Conservation (phyloP, 805 yeast species). For the Metschnikowia vanudenii region DNA sequence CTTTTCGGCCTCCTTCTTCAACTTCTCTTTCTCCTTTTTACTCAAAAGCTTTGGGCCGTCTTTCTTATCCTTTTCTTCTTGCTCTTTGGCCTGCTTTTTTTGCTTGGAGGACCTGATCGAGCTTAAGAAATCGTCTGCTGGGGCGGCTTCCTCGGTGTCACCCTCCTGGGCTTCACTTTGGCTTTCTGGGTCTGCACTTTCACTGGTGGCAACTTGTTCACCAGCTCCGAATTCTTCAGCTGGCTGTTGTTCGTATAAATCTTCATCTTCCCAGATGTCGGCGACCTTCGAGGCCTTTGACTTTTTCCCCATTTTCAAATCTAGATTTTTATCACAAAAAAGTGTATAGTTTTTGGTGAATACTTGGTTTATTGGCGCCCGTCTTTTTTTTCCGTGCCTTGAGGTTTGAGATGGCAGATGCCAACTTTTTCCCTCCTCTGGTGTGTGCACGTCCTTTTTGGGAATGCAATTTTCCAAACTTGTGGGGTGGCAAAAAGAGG, state of each 20-base stretch:
- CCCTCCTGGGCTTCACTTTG: constrained; percentile 10
- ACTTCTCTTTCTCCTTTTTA: constrained; percentile 92
- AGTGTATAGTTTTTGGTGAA: no score
- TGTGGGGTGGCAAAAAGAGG: no score
- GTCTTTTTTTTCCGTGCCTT: neutral
- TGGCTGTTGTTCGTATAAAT: constrained; percentile 41
- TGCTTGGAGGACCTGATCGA: constrained; percentile 77
- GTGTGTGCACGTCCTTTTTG: constrained; percentile 6
- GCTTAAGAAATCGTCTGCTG: constrained; percentile 63
- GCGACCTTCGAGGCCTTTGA: constrained; percentile 65
- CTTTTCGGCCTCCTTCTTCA: constrained; percentile 90
- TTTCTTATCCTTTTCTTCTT: constrained; percentile 49
- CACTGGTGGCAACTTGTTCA: constrained; percentile 13
- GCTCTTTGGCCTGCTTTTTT: constrained; percentile 69
- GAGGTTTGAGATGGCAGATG: constrained; percentile 4
- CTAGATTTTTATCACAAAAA: neutral
- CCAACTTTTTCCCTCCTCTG: constrained; percentile 12
- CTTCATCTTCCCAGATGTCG: constrained; percentile 82
- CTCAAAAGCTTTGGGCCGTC: constrained; percentile 76
- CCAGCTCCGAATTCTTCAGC: constrained; percentile 34
- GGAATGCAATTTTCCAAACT: no score
- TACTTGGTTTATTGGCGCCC: neutral
- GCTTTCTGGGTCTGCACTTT: constrained; percentile 6
- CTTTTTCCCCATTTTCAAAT: constrained; percentile 44
- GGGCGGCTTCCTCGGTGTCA: constrained; percentile 11